Base-by-base conservation (phyloP, 1,139 yeast genomes). In the Hyphopichia khmerensis region DNA sequence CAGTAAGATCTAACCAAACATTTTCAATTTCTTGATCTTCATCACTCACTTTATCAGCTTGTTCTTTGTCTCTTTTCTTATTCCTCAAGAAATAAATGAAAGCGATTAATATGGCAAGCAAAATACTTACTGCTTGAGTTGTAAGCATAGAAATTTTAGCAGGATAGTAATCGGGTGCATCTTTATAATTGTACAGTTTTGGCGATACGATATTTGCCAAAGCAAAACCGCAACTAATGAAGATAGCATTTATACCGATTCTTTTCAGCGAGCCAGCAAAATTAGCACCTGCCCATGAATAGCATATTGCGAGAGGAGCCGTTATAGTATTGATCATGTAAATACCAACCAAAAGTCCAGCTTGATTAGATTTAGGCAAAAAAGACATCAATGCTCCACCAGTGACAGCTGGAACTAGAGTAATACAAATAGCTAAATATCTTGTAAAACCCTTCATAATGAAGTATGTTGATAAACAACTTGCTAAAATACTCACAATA, bases 261-360 rank as follows among this genome's bases (percentile, higher is more conserved):
- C 44, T 49, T 36, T 50, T 50, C 10, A 53, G 47, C 29, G 45
- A 43, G 1, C 53, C 55, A 8, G 52, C 50, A 30, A 45, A 40
- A 43, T 48, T 44, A 35, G 48, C 50, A n/a, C 42, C 41, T 5
- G 48, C 47, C 55, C 55, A 51, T 15, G 49, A 40, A 42, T 49
- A 48, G 35, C 46, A 44, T 15, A 48, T 48, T 11, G 53, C 50
- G 9, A 49, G 42, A 18, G 50, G 50, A 10, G 51, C 49, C 7
- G 50, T 47, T 36, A 47, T 43, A 18, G 43, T 43, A 24, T 48
- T 48, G 26, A 49, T 46, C 45, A 49, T 44, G 40, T 53, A 53
- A 29, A 53, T 54, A 15, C 59, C 59, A 38, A 53, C 44, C 48
- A 54, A 48, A 23, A 52, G 49, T 52, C 43, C 45, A 18, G 39